Base-by-base conservation (phyloP, 2,329 filamentous ascomycete genomes). In the Calonectria henricotiae region DNA sequence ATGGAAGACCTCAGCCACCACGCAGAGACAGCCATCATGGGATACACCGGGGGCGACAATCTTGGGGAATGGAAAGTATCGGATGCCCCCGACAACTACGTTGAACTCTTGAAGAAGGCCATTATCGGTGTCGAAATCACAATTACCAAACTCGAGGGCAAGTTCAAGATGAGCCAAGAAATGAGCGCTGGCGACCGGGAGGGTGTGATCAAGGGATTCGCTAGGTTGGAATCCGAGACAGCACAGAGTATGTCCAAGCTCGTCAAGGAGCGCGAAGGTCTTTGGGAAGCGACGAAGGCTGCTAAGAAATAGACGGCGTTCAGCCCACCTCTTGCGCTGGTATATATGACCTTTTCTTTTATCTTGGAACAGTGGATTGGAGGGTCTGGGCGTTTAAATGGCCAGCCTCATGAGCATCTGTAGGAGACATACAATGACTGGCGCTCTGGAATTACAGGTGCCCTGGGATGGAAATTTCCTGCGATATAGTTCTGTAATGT, bases 111-210 rank as follows among this genome's bases (percentile, higher is more conserved):
- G 76, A 87, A 86, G 79, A 91, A 88, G 81, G 85, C 81, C 46
- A 90, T 92, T 51, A 85, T 91, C 37, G 90, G 90, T 0, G 85
- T 92, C 15, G 88, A 92, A 77, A 88, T 92, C 47, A 79, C 81
- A 47, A 85, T 92, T 67, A 84, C 86, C 0, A 77, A 84, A 5
- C 77, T 92, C 39, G 86, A 87, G 60, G 90, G 90, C 13, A 91
- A 91, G 81, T 90, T 88, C 73, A 92, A 92, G 82, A 91, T 91
- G 90, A 91, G 88, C 72, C 90, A 92, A 80, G 90, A 92, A 75
- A 83, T 86, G 83, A 67, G 77, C 0, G 75, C 78, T 2, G 89
- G 84, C 0, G 90, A 92, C 75, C 78, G 85, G 0, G 80, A 87
- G 25, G 90, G 91, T 1, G 86, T 92, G 0, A 81, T 90, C 8